phyloP scores from a whole-genome alignment of 805 yeast genomes.

The Blastobotrys parvus region DNA sequence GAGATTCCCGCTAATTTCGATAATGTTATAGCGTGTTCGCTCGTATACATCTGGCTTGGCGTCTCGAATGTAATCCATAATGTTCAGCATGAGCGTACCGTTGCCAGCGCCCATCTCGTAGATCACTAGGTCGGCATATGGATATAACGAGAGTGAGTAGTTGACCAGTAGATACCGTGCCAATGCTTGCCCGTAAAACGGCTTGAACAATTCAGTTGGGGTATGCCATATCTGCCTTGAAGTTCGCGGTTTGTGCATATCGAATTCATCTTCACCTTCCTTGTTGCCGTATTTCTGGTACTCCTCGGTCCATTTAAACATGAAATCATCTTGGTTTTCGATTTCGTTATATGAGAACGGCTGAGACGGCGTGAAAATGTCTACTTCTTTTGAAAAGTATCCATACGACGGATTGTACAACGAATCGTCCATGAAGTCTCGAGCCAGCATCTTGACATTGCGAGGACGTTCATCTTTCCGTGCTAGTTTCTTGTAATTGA shows the following conservation, averaged over 20 bases:
- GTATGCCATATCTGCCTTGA: conserved; percentile 75
- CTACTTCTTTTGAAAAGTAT: conserved; percentile 70
- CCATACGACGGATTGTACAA: conserved; percentile 77
- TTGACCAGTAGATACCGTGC: conserved; percentile 72
- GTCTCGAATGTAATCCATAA: conserved; percentile 52
- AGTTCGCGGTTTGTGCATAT: conserved; percentile 24
- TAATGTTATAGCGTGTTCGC: conserved; percentile 58
- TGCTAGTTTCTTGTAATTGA: conserved; percentile 31
- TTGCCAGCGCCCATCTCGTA: conserved; percentile 91
- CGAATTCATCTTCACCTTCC: conserved; percentile 9
- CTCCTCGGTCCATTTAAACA: conserved; percentile 57
- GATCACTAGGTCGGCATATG: conserved; percentile 61
- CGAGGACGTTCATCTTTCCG: conserved; percentile 42
- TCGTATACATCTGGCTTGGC: conserved; percentile 67
- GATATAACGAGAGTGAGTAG: conserved; percentile 58
- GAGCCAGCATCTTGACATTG: conserved; percentile 58
- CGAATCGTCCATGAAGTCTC: conserved; percentile 80
- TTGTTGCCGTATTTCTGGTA: conserved; percentile 37
- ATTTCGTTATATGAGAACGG: conserved; percentile 57
- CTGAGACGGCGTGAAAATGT: conserved; percentile 57
- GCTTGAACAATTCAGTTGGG: conserved; percentile 76
- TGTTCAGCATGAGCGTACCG: conserved; percentile 74
- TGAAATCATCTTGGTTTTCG: conserved; percentile 58
- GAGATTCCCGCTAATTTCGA: conserved; percentile 60
- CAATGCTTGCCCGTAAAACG: conserved; percentile 76